Base-by-base conservation (phyloP, 1,284 basidiomycete species). In the Abortiporus biennis region DNA sequence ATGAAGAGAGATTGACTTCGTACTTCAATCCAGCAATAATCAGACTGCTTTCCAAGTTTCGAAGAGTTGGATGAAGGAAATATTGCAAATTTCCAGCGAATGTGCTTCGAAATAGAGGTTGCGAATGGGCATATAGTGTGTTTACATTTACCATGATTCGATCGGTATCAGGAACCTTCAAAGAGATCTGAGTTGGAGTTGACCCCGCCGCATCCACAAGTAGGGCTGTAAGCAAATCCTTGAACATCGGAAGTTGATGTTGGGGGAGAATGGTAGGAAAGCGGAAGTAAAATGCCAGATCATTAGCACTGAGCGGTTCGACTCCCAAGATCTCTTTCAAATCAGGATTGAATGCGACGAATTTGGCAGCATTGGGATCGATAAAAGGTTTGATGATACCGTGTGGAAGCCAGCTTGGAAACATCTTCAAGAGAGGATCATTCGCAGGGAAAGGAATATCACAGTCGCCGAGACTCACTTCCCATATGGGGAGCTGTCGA, bases 51-150 rank as follows among this genome's bases (percentile, higher is more conserved):
- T 51, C 47, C 17, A 43, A 38, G 12, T n/a, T 22, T 9, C 36
- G 33, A 11, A 52, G 29, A 4, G 37, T 20, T 0, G 31, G 5
- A 17, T 48, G 46, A 2, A 50, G 8, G 32, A 50, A 47, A 15
- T 24, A 21, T 13, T 34, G n/a, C 2, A 17, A 24, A n/a, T 16
- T 36, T 3, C 40, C 15, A 2, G 17, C 9, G 29, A 52, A 48
- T 6, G 43, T 44, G 4, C 36, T 44, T 4, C 24, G 20, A 24
- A 44, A 44, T 5, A 31, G 11, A 3, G n/a, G 3, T 3, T n/a
- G 30, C 11, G 25, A 35, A 13, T 42, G 20, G 15, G 45, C 27
- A 34, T 47, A 47, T n/a, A 47, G 29, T 20, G 45, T 47, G 22
- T 43, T 32, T 6, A 38, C n/a, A 3, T 16, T n/a, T 2, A 44